Evolutionary conservation across 2,329 filamentous ascomycete genomes (phyloP).

Genomic region (Fusarium sp.): DNA sequence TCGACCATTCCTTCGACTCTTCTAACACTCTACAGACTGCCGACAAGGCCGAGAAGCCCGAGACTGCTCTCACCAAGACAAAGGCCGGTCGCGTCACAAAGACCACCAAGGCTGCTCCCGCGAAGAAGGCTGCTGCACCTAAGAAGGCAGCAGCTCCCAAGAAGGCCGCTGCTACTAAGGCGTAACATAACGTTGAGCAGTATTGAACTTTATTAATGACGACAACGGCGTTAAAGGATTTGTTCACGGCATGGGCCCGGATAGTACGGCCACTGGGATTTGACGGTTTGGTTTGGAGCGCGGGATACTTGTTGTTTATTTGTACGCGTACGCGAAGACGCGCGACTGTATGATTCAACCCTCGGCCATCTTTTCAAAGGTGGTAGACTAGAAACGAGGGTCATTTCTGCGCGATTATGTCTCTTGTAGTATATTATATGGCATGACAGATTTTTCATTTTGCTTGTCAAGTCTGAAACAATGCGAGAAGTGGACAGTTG

Average conservation of each 20-base stretch:
- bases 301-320: slow-evolving; percentile 45
- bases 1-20: background rate
- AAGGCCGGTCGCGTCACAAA: slow-evolving; percentile 90
- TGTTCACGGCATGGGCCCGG: slow-evolving; percentile 46
- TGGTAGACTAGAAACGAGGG: slow-evolving; percentile 36
- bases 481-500: slow-evolving; percentile 33
- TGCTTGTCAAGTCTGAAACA: slow-evolving; percentile 37
- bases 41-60: slow-evolving; percentile 70
- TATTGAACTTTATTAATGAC: slow-evolving; percentile 54
- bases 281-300: slow-evolving; percentile 47
- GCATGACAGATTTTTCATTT: slow-evolving; percentile 38
- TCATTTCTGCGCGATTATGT: slow-evolving; percentile 41
- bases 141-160: slow-evolving; percentile 57
- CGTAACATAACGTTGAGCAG: slow-evolving; percentile 47
- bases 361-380: slow-evolving; percentile 41
- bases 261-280: slow-evolving; percentile 48
- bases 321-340: slow-evolving; percentile 39
- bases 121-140: slow-evolving; percentile 55
- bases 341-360: slow-evolving; percentile 38
- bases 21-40: slow-evolving; percentile 35
- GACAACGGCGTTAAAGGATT: slow-evolving; percentile 55
- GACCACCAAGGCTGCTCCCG: slow-evolving; percentile 61
- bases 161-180: slow-evolving; percentile 62
- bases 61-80: slow-evolving; percentile 79
- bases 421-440: slow-evolving; percentile 46